Conservation (phyloP, 2,329 filamentous ascomycete species). For the Cladophialophora chaetospira region DNA sequence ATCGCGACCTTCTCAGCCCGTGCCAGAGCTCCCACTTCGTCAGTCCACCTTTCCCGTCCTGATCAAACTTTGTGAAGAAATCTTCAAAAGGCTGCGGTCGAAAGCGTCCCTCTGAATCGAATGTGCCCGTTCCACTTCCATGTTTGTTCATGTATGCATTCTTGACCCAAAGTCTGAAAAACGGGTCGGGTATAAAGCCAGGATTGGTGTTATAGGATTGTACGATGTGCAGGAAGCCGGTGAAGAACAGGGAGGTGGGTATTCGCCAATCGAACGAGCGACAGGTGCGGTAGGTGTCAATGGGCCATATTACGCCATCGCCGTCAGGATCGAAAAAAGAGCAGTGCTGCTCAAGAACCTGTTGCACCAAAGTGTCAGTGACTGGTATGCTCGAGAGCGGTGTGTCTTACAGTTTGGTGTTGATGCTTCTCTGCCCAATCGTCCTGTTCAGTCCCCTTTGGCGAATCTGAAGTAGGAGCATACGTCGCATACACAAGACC, state of each 20-base stretch:
- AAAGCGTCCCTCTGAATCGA: slow-evolving; percentile 50
- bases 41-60: slow-evolving; percentile 42
- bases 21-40: slow-evolving; percentile 39
- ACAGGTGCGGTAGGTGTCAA: slow-evolving; percentile 54
- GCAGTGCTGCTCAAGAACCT: slow-evolving; percentile 55
- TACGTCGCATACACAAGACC: slow-evolving; percentile 42
- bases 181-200: slow-evolving; percentile 48
- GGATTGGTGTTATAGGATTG: slow-evolving; percentile 54
- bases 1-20: slow-evolving; percentile 10
- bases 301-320: slow-evolving; percentile 57
- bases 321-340: slow-evolving; percentile 55
- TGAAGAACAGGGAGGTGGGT: slow-evolving; percentile 47
- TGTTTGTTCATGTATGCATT: slow-evolving; percentile 49
- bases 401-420: slow-evolving; percentile 37
- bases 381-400: background rate
- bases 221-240: slow-evolving; percentile 52
- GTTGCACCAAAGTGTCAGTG: background rate
- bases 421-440: slow-evolving; percentile 38
- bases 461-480: slow-evolving; percentile 40
- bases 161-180: slow-evolving; percentile 45
- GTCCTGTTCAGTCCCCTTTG: slow-evolving; percentile 40
- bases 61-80: slow-evolving; percentile 51
- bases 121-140: slow-evolving; percentile 46
- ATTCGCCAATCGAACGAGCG: slow-evolving; percentile 42
- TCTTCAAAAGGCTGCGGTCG: slow-evolving; percentile 52